phyloP scores from a whole-genome alignment of 805 yeast species.

The Saccharomycopsis malanga region DNA sequence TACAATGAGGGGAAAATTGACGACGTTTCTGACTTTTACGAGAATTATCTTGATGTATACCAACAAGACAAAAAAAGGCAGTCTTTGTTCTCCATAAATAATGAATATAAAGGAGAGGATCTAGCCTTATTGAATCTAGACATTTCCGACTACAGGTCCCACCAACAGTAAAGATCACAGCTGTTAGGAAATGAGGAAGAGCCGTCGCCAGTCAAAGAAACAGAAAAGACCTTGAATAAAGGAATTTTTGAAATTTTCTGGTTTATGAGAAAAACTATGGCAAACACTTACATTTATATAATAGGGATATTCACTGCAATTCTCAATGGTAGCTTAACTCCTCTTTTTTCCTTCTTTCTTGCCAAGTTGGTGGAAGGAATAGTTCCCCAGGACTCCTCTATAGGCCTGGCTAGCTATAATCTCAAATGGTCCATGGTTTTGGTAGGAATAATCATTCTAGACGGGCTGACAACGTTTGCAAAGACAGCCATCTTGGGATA shows the following conservation, averaged over 20 bases:
- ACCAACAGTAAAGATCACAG: background rate
- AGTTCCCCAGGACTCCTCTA: constrained; percentile 37
- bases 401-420: constrained; percentile 30
- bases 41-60: background rate
- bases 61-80: background rate
- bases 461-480: constrained; percentile 50
- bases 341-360: constrained; percentile 72
- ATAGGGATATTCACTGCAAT: constrained; percentile 50
- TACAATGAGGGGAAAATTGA: background rate
- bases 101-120: background rate
- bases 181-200: background rate
- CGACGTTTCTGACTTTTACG: background rate
- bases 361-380: constrained; percentile 63
- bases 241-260: constrained; percentile 3
- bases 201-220: background rate
- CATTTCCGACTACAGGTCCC: background rate
- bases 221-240: background rate
- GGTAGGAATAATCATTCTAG: constrained; percentile 52
- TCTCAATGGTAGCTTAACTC: constrained; percentile 57
- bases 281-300: constrained; percentile 24
- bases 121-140: background rate
- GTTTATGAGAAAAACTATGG: background rate
- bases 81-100: background rate
- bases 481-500: constrained; percentile 45
- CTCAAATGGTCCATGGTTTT: constrained; percentile 65